phyloP scores from a whole-genome alignment of 192 early-diverging fungal species.

The Gorgonomyces haynaldii region DNA sequence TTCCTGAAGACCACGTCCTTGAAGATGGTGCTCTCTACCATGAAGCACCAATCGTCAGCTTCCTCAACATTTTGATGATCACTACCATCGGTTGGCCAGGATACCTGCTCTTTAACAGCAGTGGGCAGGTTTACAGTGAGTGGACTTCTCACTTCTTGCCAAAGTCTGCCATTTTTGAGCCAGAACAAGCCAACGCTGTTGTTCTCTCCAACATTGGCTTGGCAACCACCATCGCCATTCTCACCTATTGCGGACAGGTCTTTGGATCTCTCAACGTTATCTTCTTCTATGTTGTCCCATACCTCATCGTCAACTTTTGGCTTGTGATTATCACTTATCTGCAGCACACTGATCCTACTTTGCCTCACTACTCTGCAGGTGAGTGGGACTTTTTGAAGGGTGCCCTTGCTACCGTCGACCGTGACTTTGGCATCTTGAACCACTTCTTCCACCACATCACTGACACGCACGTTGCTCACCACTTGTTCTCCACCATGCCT shows the following conservation, averaged over 20 bases:
- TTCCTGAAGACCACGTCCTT: conserved; percentile 16
- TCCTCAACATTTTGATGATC: conserved; percentile 56
- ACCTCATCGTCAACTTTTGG: conserved; percentile 89
- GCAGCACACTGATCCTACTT: conserved; percentile 77
- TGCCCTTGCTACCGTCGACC: conserved; percentile 81
- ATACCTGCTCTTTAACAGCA: conserved; percentile 68
- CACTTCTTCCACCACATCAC: conserved; percentile 56
- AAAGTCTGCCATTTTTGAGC: conserved; percentile 63
- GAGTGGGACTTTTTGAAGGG: conserved; percentile 90
- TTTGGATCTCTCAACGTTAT: conserved; percentile 51
- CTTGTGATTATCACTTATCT: conserved; percentile 91
- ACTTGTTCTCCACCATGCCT: conserved; percentile 95
- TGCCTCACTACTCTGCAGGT: conserved; percentile 81
- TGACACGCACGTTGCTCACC: conserved; percentile 91
- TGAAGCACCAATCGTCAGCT: conserved; percentile 58
- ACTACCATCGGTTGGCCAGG: conserved; percentile 79
- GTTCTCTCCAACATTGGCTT: conserved; percentile 69
- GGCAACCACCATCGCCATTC: conserved; percentile 31
- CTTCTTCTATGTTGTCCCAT: conserved; percentile 84
- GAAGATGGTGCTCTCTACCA: conserved; percentile 36
- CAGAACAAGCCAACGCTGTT: conserved; percentile 57
- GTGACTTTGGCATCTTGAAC: conserved; percentile 82
- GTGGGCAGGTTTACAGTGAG: conserved; percentile 62
- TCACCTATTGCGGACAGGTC: conserved; percentile 38
- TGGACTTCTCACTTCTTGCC: conserved; percentile 85